phyloP scores from a whole-genome alignment of 371 early-diverging fungal species.

The Zopfochytrium polystomum region DNA sequence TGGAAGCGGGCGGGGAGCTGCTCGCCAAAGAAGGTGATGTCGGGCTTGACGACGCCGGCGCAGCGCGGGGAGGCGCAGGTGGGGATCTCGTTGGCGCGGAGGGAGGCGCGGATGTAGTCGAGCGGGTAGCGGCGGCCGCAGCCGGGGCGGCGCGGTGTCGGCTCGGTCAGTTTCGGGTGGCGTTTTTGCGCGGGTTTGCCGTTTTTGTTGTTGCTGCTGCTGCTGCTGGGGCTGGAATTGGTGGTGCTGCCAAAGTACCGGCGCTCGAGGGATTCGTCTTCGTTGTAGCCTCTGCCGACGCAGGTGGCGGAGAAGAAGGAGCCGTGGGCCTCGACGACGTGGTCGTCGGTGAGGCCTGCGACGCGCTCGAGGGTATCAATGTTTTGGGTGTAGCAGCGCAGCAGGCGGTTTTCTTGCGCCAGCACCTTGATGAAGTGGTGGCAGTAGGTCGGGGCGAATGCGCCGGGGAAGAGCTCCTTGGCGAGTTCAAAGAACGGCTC shows the following conservation, averaged over 20 bases:
- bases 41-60: conserved; percentile 24
- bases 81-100: conserved; percentile 15
- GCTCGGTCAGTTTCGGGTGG: neutral
- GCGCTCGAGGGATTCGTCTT: neutral
- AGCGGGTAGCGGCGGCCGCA: conserved; percentile 49
- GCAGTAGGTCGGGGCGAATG: conserved; percentile 69
- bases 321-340: conserved; percentile 88
- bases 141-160: conserved; percentile 8
- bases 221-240: neutral
- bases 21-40: conserved; percentile 94
- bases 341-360: conserved; percentile 70
- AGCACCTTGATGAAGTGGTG: conserved; percentile 90
- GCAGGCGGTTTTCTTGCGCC: conserved; percentile 75
- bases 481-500: conserved; percentile 87
- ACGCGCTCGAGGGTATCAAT: conserved; percentile 95
- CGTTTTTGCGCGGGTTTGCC: conserved; percentile 16
- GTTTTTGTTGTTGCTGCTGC: neutral
- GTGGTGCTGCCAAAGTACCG: conserved; percentile 6
- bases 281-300: neutral
- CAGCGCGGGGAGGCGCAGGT: neutral
- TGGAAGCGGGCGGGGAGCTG: conserved; percentile 78
- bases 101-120: conserved; percentile 42
- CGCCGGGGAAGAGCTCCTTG: conserved; percentile 84
- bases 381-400: conserved; percentile 97
- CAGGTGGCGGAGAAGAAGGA: neutral